Evolutionary conservation across 768 basidiomycete genomes (phyloP).

Genomic region (Lentinula guzmanii): DNA sequence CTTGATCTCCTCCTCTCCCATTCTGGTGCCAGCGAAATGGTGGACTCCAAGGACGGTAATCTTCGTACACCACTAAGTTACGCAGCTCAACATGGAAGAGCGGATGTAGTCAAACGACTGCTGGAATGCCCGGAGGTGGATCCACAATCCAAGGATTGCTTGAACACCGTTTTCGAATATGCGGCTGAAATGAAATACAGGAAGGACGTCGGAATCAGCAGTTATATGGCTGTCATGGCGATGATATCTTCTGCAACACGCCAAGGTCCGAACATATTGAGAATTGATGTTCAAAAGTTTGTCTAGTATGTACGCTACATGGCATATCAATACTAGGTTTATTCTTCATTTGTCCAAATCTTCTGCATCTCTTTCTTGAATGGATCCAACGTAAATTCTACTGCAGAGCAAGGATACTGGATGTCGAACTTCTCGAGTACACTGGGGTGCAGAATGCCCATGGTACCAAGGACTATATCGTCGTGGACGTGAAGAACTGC

Average conservation of each 20-base stretch:
- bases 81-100: neutral
- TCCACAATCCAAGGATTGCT: neutral
- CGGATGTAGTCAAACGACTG: neutral
- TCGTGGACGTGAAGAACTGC: slow-evolving; percentile 29
- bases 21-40: neutral
- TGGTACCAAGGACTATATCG: slow-evolving; percentile 78
- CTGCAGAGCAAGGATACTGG: slow-evolving; percentile 86
- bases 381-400: slow-evolving; percentile 95
- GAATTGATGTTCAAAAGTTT: neutral
- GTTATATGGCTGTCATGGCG: neutral
- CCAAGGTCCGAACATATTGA: neutral
- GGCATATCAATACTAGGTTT: slow-evolving; percentile 9
- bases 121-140: neutral
- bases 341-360: slow-evolving; percentile 51
- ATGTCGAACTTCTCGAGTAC: slow-evolving; percentile 94
- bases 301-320: slow-evolving; percentile 9
- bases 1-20: neutral
- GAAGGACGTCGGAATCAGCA: neutral
- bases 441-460: slow-evolving; percentile 90
- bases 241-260: neutral
- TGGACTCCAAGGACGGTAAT: neutral
- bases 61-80: neutral
- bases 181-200: neutral
- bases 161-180: neutral
- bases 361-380: slow-evolving; percentile 71